These are phyloP conservation scores for Geotrichum fermentans DNA, from an alignment of 1,139 yeast genomes.

Conservation along the genomic window DNA sequence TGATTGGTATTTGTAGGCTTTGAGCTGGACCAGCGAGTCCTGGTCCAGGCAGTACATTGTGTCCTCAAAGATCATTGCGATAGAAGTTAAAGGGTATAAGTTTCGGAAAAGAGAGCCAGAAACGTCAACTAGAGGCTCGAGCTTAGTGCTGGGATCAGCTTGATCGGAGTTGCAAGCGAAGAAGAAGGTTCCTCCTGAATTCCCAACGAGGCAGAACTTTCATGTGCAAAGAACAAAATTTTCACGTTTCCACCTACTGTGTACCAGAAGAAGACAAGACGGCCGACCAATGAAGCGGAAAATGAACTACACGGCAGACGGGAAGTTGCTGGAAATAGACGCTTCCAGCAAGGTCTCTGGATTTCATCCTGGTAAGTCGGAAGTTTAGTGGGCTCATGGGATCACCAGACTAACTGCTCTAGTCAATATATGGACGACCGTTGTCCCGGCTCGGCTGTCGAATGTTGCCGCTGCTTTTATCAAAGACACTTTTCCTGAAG, in stretches of 20 bases:
- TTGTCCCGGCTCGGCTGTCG: conserved; percentile 45
- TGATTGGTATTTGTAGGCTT: conserved; percentile 34
- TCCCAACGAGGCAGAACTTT: not conserved
- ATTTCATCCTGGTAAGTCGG: conserved; percentile 12
- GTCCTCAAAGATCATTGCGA: conserved; percentile 14
- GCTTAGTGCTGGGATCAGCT: too few relatives aligned
- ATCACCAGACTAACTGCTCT: not conserved
- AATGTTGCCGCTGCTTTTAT: conserved; percentile 36
- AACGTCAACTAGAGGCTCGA: too few relatives aligned
- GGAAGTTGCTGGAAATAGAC: conserved; percentile 13
- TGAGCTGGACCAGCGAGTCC: conserved; percentile 17
- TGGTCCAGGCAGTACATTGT: conserved; percentile 22
- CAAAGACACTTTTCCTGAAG: conserved; percentile 21
- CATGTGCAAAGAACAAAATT: too few relatives aligned
- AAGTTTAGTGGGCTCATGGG: too few relatives aligned
- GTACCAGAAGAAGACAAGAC: too few relatives aligned
- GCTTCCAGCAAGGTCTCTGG: conserved; percentile 11
- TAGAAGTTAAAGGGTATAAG: not conserved
- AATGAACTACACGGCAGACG: conserved; percentile 18
- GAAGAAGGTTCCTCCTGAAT: conserved; percentile 1
- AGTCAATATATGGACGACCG: conserved; percentile 47
- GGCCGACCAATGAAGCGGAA: conserved; percentile 14
- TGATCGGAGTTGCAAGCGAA: too few relatives aligned
- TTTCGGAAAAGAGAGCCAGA: not conserved
- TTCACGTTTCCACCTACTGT: too few relatives aligned